Evolutionary conservation across 2,329 filamentous ascomycete species (phyloP), one percentile per base, ranked within the genome.

Genomic region (Claviceps sp.): DNA sequence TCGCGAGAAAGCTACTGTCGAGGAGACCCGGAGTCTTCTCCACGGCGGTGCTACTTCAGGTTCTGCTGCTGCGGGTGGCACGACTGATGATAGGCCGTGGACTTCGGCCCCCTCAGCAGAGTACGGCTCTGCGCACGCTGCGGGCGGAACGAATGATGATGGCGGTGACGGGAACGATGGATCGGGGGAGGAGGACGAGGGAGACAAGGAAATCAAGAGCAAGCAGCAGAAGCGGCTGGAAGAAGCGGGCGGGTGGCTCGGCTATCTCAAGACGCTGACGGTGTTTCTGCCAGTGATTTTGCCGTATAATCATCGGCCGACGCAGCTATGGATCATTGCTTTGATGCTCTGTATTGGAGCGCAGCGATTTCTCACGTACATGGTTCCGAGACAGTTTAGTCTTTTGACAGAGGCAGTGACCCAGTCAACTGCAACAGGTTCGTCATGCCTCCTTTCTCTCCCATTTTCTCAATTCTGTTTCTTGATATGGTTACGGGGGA

Each of bases 331-430:
- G 49, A 48, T 63, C 11, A 22, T 62, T 11, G 46, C 62, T 5
- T 54, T 58, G 34, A 6, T 58, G 2, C 3, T 58, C 4, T 59
- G 57, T 43, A 54, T 62, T 22, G 51, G 48, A 4, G 53, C 50
- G 7, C 52, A 56, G n/a, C 55, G 62, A 6, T 56, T 56, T 2
- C 49, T 62, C 24, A 60, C 59, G 5, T 43, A 63, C 14, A 43
- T 62, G 43, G 57, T 64, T 14, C 63, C 63, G 1, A 48, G 50
- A 5, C 63, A 64, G 40, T 54, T 63, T 26, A 60, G 61, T 3
- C 53, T 57, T 9, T 30, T 64, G 47, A 59, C 58, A 34, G 60
- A 59, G 48, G 52, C 54, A 50, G 22, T 52, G 13, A 45, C 52
- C n/a, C 24, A 18, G 13, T 50, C 52, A 43, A 37, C 47, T 4